A percentile compares a stretch with the other conserved stretches of the same genome.
phyloP scores from a whole-genome alignment of 148 eudicot genomes.

The Nepenthes mirabilis region DNA sequence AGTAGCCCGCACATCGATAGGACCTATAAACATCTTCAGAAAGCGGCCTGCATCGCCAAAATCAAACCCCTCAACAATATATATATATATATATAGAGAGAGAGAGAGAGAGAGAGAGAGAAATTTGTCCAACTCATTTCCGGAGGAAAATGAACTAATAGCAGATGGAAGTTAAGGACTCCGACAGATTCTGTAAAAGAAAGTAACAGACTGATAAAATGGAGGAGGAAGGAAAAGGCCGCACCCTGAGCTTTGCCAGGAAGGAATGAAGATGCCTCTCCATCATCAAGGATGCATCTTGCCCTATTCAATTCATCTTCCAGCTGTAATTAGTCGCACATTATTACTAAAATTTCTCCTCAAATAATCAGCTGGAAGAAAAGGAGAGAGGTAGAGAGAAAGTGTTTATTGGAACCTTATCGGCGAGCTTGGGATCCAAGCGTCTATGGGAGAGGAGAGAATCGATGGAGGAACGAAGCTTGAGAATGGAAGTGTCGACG shows the following conservation, averaged over 20 bases:
- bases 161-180: no score
- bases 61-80: not conserved
- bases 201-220: not conserved
- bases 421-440: slow-evolving; percentile 46
- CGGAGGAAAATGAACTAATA: no score
- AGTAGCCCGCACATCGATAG: slow-evolving; percentile 76
- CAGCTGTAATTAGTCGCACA: slow-evolving; percentile 23
- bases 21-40: slow-evolving; percentile 80
- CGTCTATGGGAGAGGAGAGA: slow-evolving; percentile 14
- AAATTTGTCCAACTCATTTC: no score
- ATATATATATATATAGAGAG: no score
- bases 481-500: slow-evolving; percentile 37
- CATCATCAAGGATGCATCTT: slow-evolving; percentile 60
- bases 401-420: slow-evolving; percentile 22
- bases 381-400: no score
- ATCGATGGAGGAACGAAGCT: slow-evolving; percentile 34
- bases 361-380: not conserved
- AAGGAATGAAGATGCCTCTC: slow-evolving; percentile 84
- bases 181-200: not conserved
- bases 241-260: slow-evolving; percentile 73
- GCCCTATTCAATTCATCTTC: slow-evolving; percentile 74
- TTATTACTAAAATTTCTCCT: not conserved
- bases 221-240: not conserved
- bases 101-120: no score
- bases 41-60: slow-evolving; percentile 40